Percentiles rank a stretch among this genome's conserved stretches.
phyloP scores from a whole-genome alignment of 345 rosid genomes.

The Populus davidiana region DNA sequence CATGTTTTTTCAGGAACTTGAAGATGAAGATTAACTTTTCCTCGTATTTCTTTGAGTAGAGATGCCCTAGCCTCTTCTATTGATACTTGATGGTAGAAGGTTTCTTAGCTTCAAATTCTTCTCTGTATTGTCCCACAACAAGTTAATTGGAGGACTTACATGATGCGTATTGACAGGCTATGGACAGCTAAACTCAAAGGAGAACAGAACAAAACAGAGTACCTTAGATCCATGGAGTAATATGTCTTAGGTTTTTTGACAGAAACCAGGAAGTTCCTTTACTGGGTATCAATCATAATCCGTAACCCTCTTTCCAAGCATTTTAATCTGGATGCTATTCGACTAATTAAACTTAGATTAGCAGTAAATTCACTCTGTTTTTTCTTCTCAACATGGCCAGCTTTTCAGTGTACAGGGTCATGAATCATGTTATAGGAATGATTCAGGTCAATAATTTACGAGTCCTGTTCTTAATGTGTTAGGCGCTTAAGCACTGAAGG shows the following conservation, averaged over 20 bases:
- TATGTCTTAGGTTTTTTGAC: neutral
- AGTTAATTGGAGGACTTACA: neutral
- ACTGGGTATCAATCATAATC: neutral
- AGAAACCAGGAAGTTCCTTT: neutral
- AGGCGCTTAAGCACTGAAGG: neutral
- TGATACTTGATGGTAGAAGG: no score
- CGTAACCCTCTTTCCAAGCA: conserved; percentile 2
- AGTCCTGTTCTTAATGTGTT: no score
- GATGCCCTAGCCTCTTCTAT: no score
- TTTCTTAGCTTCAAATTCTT: no score
- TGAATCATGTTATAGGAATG: neutral
- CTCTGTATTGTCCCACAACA: no score
- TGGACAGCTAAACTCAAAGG: neutral
- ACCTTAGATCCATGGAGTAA: neutral
- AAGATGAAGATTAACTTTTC: no score
- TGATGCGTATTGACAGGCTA: neutral
- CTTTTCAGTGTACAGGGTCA: neutral
- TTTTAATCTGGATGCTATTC: conserved; percentile 3
- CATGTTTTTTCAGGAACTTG: no score
- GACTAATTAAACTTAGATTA: no score
- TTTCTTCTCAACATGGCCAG: no score
- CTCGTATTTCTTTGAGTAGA: no score
- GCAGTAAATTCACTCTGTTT: no score
- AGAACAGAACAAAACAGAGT: neutral
- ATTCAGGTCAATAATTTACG: no score